Conservation (phyloP, 2,329 filamentous ascomycete species). For the Pseudocercospora eumusae region DNA sequence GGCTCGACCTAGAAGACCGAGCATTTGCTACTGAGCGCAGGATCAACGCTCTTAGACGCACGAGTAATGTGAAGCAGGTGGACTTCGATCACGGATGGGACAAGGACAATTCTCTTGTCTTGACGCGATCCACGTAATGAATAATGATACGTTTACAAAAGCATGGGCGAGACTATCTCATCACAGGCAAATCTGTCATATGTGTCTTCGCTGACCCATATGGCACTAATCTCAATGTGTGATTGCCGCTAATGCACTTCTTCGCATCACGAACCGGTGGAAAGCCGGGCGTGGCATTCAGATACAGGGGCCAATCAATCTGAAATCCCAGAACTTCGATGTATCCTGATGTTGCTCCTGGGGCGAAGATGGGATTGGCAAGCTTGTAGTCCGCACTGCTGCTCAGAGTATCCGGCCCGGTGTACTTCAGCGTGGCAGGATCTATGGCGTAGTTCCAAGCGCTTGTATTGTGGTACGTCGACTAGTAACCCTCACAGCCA, state of each 20-base stretch:
- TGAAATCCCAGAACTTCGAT: slow-evolving; percentile 40
- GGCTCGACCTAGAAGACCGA: slow-evolving; percentile 45
- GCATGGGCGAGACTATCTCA: slow-evolving; percentile 7
- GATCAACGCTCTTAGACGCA: slow-evolving; percentile 37
- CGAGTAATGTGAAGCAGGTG: slow-evolving; percentile 18
- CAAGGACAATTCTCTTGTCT: background rate
- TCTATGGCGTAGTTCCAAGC: slow-evolving; percentile 45
- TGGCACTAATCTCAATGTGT: slow-evolving; percentile 39
- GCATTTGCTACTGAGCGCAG: slow-evolving; percentile 36
- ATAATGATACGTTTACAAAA: background rate
- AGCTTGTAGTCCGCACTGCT: slow-evolving; percentile 20
- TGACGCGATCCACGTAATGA: background rate
- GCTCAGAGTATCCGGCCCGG: slow-evolving; percentile 10
- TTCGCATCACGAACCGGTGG: slow-evolving; percentile 32
- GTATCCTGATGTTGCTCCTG: slow-evolving; percentile 37
- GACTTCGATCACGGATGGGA: slow-evolving; percentile 27
- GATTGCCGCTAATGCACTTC: slow-evolving; percentile 33
- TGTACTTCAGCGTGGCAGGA: slow-evolving; percentile 34
- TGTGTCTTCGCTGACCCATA: slow-evolving; percentile 43
- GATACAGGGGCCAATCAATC: slow-evolving; percentile 42
- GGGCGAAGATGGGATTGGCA: slow-evolving; percentile 41
- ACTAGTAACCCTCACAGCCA: too few relatives aligned
- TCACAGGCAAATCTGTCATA: slow-evolving; percentile 43
- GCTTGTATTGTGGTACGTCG: slow-evolving; percentile 35
- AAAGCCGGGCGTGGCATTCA: slow-evolving; percentile 36